Evolutionary conservation across 2,329 filamentous ascomycete species (phyloP).

Genomic region (Colletotrichum eremochloae): DNA sequence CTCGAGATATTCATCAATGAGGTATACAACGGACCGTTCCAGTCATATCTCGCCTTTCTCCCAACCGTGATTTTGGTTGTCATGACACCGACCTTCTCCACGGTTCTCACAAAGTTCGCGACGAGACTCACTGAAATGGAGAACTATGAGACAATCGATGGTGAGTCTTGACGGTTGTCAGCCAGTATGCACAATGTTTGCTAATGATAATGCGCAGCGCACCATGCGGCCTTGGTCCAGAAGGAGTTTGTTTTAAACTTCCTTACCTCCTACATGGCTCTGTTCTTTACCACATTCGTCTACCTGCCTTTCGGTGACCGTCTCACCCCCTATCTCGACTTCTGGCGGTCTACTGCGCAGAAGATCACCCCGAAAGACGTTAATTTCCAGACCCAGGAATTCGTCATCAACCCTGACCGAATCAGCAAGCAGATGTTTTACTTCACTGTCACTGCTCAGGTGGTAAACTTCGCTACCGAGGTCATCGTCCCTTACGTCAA

Average conservation of each 20-base stretch:
- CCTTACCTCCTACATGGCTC: conserved; percentile 92
- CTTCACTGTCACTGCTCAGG: conserved; percentile 93
- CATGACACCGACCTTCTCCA: conserved; percentile 82
- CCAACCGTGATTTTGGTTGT: conserved; percentile 90
- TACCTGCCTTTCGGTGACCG: conserved; percentile 92
- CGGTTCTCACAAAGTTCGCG: conserved; percentile 81
- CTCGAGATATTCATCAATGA: conserved; percentile 97
- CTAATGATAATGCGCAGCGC: conserved; percentile 62
- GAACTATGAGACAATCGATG: conserved; percentile 90
- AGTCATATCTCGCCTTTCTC: conserved; percentile 86
- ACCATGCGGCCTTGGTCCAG: conserved; percentile 86
- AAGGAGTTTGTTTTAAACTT: conserved; percentile 98
- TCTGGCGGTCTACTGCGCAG: conserved; percentile 82
- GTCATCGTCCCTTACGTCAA: conserved; percentile 88
- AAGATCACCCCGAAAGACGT: conserved; percentile 83
- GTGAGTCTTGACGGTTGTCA: conserved; percentile 50
- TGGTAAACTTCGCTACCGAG: conserved; percentile 89
- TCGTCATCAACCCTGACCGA: conserved; percentile 85
- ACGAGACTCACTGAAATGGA: conserved; percentile 84
- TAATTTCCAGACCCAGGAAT: conserved; percentile 74
- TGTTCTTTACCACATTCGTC: conserved; percentile 93
- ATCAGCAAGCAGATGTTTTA: conserved; percentile 95
- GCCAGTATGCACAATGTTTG: not conserved
- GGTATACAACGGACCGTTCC: conserved; percentile 90
- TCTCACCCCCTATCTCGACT: conserved; percentile 86